These are phyloP conservation scores for Auriscalpium vulgare DNA, from an alignment of 768 basidiomycete genomes.

Conservation along the genomic window DNA sequence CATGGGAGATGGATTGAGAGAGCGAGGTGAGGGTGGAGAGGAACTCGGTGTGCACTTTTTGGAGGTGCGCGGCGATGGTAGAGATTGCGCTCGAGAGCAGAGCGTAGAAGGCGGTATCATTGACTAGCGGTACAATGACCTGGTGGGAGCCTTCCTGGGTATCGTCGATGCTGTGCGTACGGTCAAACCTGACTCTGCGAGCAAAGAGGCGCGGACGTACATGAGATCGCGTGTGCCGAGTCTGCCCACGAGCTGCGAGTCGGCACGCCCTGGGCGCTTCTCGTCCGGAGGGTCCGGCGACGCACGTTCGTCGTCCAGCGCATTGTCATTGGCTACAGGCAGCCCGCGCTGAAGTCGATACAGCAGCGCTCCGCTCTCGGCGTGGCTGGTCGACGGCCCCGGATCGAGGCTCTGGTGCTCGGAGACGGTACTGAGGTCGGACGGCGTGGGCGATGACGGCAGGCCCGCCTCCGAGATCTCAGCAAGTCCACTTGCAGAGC, in stretches of 20 bases:
- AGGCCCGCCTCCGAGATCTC: neutral
- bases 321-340: neutral
- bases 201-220: neutral
- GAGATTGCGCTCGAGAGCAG: constrained; percentile 57
- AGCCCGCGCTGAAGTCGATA: neutral
- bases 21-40: constrained; percentile 38
- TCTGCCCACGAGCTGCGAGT: neutral
- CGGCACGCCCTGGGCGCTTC: neutral
- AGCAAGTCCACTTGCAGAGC: too few relatives aligned
- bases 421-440: neutral
- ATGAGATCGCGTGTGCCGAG: neutral
- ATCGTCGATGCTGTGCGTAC: neutral
- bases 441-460: neutral
- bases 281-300: neutral
- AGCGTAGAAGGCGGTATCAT: constrained; percentile 75
- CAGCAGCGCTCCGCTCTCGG: neutral
- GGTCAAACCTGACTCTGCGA: neutral
- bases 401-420: neutral
- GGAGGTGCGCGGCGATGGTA: constrained; percentile 45
- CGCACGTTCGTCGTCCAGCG: neutral
- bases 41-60: constrained; percentile 43
- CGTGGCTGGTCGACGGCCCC: neutral
- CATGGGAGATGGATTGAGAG: constrained; percentile 29
- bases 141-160: constrained; percentile 26
- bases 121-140: constrained; percentile 69